Conservation (phyloP, 306 rosid genomes). For the Prunus fruticosa region DNA sequence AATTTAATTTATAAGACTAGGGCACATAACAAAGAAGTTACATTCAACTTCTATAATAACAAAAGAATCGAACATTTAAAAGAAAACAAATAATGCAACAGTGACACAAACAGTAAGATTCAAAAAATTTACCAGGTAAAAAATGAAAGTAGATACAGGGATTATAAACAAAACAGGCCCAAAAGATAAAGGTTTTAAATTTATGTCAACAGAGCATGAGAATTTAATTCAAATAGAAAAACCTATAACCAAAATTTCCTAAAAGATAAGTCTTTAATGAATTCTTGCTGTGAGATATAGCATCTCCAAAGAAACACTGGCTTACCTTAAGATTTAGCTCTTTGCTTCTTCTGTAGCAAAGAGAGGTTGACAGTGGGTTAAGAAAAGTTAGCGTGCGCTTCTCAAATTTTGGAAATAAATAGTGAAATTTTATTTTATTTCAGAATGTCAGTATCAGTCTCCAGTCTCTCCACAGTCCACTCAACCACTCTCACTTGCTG, state of each 20-base stretch:
- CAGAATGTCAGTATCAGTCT: too few relatives aligned
- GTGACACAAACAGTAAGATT: not conserved
- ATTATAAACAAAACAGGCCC: not conserved
- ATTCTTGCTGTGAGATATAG: not conserved
- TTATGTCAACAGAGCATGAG: not conserved
- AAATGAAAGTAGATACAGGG: not conserved
- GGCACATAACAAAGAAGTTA: not conserved
- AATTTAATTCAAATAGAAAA: conserved; percentile 2
- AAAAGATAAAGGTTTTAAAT: not conserved
- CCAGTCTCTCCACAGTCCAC: too few relatives aligned
- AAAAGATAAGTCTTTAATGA: not conserved
- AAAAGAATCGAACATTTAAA: not conserved
- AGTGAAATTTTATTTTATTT: too few relatives aligned
- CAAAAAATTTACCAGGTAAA: not conserved
- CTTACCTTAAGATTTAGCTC: conserved; percentile 21
- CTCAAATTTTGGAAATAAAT: too few relatives aligned
- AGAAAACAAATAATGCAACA: conserved; percentile 25
- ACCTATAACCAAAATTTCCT: not conserved
- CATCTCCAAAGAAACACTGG: not conserved
- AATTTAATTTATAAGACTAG: not conserved
- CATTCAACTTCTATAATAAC: not conserved
- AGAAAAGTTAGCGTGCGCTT: too few relatives aligned
- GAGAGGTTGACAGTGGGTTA: not conserved
- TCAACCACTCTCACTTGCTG: too few relatives aligned
- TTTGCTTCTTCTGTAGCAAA: not conserved